A percentile compares a stretch with the other conserved stretches of the same genome.
Conservation (phyloP, 129 eudicot genomes). For the Lactuca saligna region DNA sequence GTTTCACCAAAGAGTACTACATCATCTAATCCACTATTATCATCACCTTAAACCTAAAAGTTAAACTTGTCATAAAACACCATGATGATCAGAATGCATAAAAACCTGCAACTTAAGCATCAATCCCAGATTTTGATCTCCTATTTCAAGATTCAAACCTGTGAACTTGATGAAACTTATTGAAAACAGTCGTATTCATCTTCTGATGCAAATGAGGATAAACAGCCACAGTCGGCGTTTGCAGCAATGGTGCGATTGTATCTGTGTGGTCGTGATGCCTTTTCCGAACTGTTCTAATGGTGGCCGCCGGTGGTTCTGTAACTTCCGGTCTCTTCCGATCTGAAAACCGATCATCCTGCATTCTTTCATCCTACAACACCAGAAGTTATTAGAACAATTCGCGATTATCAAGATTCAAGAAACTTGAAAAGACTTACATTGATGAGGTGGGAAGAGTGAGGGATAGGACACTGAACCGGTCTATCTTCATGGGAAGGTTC, state of each 20-base stretch:
- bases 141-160: slow-evolving; percentile 33
- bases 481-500: slow-evolving; percentile 60
- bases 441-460: slow-evolving; percentile 36
- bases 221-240: slow-evolving; percentile 13
- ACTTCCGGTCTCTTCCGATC: slow-evolving; percentile 40
- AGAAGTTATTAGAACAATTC: neutral
- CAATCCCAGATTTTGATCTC: neutral
- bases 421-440: slow-evolving; percentile 29
- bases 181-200: slow-evolving; percentile 7
- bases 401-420: neutral
- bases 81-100: slow-evolving; percentile 14
- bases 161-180: slow-evolving; percentile 32
- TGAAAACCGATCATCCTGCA: slow-evolving; percentile 30
- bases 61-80: slow-evolving; percentile 29
- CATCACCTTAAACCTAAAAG: slow-evolving; percentile 21
- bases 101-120: slow-evolving; percentile 17
- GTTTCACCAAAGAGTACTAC: slow-evolving; percentile 14
- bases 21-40: neutral
- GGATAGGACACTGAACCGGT: slow-evolving; percentile 57
- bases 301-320: slow-evolving; percentile 17
- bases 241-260: slow-evolving; percentile 14
- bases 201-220: slow-evolving; percentile 23
- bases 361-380: slow-evolving; percentile 31
- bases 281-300: slow-evolving; percentile 38
- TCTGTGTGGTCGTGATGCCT: slow-evolving; percentile 42